Evolutionary conservation across 2,329 filamentous ascomycete genomes (phyloP).

Genomic region (Furcasterigmium sp.): DNA sequence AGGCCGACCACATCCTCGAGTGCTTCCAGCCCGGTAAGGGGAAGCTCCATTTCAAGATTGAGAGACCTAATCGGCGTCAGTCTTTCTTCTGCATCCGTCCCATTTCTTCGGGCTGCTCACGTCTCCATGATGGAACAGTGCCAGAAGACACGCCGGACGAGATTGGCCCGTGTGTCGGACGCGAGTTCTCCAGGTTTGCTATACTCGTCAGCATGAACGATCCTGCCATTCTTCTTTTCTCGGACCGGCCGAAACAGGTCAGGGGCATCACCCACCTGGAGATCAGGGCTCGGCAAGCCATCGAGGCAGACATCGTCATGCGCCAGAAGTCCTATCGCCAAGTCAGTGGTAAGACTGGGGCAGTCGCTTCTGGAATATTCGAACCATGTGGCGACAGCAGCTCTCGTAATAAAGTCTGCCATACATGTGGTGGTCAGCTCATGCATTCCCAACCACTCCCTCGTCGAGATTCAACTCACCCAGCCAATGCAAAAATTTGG

Average conservation of each 20-base stretch:
- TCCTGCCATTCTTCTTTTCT: too few species aligned
- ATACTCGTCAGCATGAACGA: neutral
- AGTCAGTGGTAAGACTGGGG: neutral
- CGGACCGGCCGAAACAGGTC: neutral
- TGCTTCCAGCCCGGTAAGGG: constrained; percentile 47
- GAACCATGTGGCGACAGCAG: constrained; percentile 28
- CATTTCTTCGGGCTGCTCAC: constrained; percentile 22
- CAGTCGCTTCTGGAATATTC: neutral
- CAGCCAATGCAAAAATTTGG: constrained; percentile 51
- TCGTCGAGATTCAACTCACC: constrained; percentile 28
- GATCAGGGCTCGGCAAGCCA: constrained; percentile 51
- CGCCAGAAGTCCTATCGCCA: constrained; percentile 52
- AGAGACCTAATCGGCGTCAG: constrained; percentile 34
- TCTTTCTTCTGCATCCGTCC: constrained; percentile 1
- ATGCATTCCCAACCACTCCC: neutral
- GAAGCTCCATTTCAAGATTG: constrained; percentile 53
- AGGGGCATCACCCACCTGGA: constrained; percentile 34
- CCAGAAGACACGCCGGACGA: constrained; percentile 53
- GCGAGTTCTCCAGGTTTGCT: constrained; percentile 39
- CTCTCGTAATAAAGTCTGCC: constrained; percentile 46
- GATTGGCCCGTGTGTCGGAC: constrained; percentile 39
- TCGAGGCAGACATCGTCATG: constrained; percentile 48
- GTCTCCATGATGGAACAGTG: constrained; percentile 51
- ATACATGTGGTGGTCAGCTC: neutral
- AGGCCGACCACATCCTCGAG: constrained; percentile 49